Percentiles rank a stretch among this genome's conserved stretches.
These are phyloP conservation scores for Thelonectria rubi DNA, from an alignment of 2,329 filamentous ascomycete species.

Conservation along the genomic window DNA sequence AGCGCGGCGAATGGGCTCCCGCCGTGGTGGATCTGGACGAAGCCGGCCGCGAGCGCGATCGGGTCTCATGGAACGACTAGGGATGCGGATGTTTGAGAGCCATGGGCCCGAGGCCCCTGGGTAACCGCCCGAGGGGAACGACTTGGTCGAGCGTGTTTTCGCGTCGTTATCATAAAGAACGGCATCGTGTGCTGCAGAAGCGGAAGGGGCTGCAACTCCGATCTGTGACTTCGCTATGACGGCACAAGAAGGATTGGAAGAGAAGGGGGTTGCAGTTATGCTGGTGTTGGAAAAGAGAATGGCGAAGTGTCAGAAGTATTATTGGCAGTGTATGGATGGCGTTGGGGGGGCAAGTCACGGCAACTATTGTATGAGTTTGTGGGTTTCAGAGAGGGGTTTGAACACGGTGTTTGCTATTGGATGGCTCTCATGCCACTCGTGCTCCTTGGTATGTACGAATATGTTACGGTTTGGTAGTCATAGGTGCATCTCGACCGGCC, in stretches of 20 bases:
- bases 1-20: constrained; percentile 62
- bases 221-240: not conserved
- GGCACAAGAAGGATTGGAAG: not conserved
- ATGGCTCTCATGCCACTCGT: not conserved
- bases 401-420: not conserved
- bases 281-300: not conserved
- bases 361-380: not conserved
- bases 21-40: constrained; percentile 63
- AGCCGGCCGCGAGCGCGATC: constrained; percentile 59
- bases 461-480: not conserved
- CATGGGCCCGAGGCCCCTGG: constrained; percentile 1
- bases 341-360: not conserved
- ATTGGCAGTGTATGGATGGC: not conserved
- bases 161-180: not conserved
- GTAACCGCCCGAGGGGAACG: not conserved
- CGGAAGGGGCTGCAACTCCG: not conserved
- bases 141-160: not conserved
- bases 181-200: not conserved
- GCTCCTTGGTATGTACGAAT: too few relatives aligned
- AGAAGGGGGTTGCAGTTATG: too few relatives aligned
- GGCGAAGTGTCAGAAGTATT: not conserved
- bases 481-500: not conserved
- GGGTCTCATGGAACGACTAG: constrained; percentile 59
- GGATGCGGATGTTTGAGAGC: constrained; percentile 14
- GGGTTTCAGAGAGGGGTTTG: not conserved